Conservation (phyloP, 768 basidiomycete genomes). For the Epithele typhae region DNA sequence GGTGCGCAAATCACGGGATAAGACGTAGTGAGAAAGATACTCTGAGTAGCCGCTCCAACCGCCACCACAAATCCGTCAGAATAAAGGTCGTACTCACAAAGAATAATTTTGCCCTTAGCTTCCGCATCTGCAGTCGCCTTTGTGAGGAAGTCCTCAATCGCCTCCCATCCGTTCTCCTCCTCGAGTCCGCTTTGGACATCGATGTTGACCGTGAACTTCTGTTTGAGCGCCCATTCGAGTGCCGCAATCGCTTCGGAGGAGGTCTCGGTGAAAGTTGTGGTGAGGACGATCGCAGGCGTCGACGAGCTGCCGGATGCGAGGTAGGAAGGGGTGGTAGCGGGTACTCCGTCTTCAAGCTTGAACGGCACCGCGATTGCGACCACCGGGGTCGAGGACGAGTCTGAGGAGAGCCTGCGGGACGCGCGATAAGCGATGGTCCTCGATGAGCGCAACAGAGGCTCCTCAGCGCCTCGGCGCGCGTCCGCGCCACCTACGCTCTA, state of each 20-base stretch:
- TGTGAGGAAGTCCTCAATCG: conserved; percentile 65
- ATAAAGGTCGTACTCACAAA: conserved; percentile 47
- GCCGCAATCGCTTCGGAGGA: conserved; percentile 49
- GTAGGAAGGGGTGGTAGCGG: conserved; percentile 35
- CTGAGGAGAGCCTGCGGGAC: conserved; percentile 9
- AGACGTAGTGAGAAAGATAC: too few species aligned
- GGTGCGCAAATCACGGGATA: too few species aligned
- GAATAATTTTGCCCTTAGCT: conserved; percentile 50
- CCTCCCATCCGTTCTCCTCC: conserved; percentile 54
- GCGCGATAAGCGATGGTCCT: background rate
- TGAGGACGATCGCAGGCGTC: conserved; percentile 46
- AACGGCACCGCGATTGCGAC: conserved; percentile 63
- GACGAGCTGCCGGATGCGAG: conserved; percentile 28
- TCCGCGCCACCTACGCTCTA: background rate
- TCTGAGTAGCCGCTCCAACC: too few species aligned
- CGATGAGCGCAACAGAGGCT: too few species aligned
- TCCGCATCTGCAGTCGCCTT: conserved; percentile 44
- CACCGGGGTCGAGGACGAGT: conserved; percentile 30
- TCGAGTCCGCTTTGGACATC: conserved; percentile 53
- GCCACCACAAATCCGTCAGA: too few species aligned
- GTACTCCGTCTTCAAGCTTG: conserved; percentile 43
- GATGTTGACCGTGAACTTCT: conserved; percentile 64
- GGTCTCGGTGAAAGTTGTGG: conserved; percentile 49
- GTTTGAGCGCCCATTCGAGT: conserved; percentile 61
- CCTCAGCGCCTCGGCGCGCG: too few species aligned